These are phyloP conservation scores for Botrytis paeoniae DNA, from an alignment of 2,329 filamentous ascomycete genomes.

Conservation along the genomic window DNA sequence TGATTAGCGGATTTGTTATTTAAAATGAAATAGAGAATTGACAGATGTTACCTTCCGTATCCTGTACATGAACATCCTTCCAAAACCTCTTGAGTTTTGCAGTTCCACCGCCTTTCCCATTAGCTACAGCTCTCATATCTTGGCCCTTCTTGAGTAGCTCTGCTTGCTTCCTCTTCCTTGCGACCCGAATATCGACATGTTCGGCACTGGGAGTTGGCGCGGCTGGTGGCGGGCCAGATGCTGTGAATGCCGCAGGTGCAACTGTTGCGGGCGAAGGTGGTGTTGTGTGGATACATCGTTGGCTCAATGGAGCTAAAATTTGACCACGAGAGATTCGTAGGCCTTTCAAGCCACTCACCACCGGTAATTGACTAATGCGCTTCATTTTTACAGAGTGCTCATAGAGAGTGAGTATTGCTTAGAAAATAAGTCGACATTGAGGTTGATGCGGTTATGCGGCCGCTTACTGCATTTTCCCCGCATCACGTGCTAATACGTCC, in stretches of 20 bases:
- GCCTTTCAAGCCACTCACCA: conserved; percentile 19
- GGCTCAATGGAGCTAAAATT: conserved; percentile 18
- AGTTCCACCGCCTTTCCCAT: conserved; percentile 41
- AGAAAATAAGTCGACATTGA: conserved; percentile 7
- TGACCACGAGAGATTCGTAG: conserved; percentile 17
- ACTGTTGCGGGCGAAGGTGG: conserved; percentile 33
- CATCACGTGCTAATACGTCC: not conserved
- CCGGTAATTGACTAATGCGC: conserved; percentile 31
- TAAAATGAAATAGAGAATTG: not conserved
- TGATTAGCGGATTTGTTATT: conserved; percentile 17
- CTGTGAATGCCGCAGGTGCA: conserved; percentile 45
- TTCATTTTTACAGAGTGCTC: conserved; percentile 33
- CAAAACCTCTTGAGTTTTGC: conserved; percentile 73
- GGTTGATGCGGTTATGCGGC: conserved; percentile 12
- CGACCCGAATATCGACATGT: conserved; percentile 43
- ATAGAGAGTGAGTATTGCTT: not conserved
- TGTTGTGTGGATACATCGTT: conserved; percentile 33
- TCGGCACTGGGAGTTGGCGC: conserved; percentile 48
- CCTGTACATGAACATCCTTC: conserved; percentile 73
- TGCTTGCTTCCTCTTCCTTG: conserved; percentile 52
- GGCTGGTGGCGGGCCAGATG: conserved; percentile 57
- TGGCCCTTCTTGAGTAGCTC: conserved; percentile 53
- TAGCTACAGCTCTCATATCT: conserved; percentile 43
- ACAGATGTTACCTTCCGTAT: conserved; percentile 55
- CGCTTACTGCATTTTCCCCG: not conserved